phyloP scores from a whole-genome alignment of 2,329 filamentous ascomycete genomes.

The Verticillium alfalfae region DNA sequence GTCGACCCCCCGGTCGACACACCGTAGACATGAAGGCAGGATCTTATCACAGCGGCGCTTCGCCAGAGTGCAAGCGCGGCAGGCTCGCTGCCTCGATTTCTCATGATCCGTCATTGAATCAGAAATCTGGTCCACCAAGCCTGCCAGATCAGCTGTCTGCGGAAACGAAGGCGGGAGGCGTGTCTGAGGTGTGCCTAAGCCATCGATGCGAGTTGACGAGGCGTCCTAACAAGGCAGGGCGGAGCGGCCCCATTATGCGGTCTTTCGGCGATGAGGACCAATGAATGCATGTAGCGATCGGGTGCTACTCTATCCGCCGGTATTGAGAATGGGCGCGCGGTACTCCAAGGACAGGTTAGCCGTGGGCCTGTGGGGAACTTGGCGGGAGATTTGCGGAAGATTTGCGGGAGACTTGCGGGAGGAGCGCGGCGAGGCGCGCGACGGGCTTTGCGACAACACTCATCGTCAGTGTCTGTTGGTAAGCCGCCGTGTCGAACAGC shows the following conservation, averaged over 20 bases:
- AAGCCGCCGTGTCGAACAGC: no score
- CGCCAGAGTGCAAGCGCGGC: constrained; percentile 2
- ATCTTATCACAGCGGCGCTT: constrained; percentile 6
- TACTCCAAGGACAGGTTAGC: neutral
- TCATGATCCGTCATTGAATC: neutral
- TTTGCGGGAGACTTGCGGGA: neutral
- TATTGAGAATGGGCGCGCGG: no score
- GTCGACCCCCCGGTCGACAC: constrained; percentile 1
- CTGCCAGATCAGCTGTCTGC: neutral
- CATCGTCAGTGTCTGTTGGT: neutral
- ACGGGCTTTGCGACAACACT: neutral
- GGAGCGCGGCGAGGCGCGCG: neutral
- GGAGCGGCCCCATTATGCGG: no score
- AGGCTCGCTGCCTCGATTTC: constrained; percentile 6
- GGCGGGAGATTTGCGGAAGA: no score
- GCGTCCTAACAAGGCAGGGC: no score
- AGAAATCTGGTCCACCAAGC: no score
- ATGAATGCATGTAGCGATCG: neutral
- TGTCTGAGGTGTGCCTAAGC: no score
- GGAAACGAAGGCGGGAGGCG: no score
- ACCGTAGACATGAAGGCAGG: constrained; percentile 4
- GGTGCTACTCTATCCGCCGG: neutral
- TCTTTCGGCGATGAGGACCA: no score
- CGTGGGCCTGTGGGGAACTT: neutral
- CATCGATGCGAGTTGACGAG: no score